phyloP scores from a whole-genome alignment of 306 rosid genomes.

The Gastrolobium villosum region DNA sequence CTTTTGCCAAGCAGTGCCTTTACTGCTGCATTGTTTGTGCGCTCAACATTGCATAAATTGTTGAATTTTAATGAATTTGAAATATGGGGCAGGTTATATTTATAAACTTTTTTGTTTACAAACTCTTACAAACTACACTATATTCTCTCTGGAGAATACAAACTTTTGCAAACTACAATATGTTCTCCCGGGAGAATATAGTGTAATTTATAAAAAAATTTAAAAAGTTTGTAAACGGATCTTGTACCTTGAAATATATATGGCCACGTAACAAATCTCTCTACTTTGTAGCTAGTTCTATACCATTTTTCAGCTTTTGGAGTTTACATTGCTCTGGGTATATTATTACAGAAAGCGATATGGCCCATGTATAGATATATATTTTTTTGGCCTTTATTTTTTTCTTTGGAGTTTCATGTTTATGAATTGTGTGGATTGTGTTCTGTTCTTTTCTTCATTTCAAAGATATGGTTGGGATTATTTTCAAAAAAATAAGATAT shows the following conservation, averaged over 20 bases:
- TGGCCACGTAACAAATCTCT: background rate
- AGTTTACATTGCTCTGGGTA: background rate
- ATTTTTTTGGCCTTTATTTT: background rate
- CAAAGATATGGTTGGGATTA: background rate
- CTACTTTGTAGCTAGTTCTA: background rate
- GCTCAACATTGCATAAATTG: background rate
- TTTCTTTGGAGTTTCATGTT: background rate
- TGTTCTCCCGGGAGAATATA: too few relatives aligned
- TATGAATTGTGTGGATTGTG: background rate
- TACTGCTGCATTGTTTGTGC: background rate
- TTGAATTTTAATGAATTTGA: background rate
- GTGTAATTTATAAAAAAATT: too few relatives aligned
- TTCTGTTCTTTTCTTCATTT: background rate
- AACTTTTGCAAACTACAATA: too few relatives aligned
- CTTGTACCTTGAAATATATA: too few relatives aligned
- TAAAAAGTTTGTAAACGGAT: too few relatives aligned
- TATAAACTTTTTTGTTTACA: too few relatives aligned
- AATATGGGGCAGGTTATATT: background rate
- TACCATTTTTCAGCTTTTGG: background rate
- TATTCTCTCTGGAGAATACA: too few relatives aligned
- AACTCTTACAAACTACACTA: too few relatives aligned
- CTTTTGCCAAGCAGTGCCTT: background rate
- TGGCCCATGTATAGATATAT: background rate
- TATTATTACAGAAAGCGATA: background rate
- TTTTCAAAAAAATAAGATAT: too few relatives aligned